Percentiles rank a stretch among this genome's conserved stretches.
These are phyloP conservation scores for Fusarium pininemorale DNA, from an alignment of 2,329 filamentous ascomycete genomes.

Conservation along the genomic window DNA sequence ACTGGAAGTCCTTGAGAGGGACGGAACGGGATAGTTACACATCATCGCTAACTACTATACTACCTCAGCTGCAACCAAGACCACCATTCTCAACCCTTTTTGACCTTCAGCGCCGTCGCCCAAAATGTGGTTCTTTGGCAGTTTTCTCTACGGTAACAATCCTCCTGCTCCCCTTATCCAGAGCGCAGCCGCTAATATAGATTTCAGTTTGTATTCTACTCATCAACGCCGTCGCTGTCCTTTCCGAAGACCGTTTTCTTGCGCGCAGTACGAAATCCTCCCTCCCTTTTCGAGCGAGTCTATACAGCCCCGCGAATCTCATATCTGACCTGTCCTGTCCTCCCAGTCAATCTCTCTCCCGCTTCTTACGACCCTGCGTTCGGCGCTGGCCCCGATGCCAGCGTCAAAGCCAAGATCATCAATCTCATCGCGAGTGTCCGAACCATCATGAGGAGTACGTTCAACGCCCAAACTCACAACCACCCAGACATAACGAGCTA, in stretches of 20 bases:
- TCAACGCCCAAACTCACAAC: background rate
- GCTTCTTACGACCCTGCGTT: constrained; percentile 79
- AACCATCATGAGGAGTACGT: constrained; percentile 87
- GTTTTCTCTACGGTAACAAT: constrained; percentile 70
- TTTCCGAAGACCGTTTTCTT: constrained; percentile 95
- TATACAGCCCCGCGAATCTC: background rate
- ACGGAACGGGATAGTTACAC: constrained; percentile 28
- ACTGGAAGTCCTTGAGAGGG: background rate
- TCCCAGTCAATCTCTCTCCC: constrained; percentile 76
- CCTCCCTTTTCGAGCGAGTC: background rate
- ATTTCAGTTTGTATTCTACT: constrained; percentile 77
- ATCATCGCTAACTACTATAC: constrained; percentile 23
- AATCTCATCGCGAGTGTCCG: constrained; percentile 90
- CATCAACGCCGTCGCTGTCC: constrained; percentile 91
- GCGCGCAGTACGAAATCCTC: constrained; percentile 62
- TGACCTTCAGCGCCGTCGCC: constrained; percentile 6
- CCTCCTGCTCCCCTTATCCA: background rate
- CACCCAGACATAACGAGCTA: background rate
- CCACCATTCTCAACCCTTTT: background rate
- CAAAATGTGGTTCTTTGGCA: constrained; percentile 74
- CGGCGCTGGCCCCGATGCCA: constrained; percentile 75
- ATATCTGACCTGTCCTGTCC: constrained; percentile 15
- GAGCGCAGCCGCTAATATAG: constrained; percentile 15
- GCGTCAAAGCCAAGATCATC: constrained; percentile 86
- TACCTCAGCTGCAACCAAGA: background rate